Conservation (phyloP, 164 flowering plant species). For the Malania oleifera region DNA sequence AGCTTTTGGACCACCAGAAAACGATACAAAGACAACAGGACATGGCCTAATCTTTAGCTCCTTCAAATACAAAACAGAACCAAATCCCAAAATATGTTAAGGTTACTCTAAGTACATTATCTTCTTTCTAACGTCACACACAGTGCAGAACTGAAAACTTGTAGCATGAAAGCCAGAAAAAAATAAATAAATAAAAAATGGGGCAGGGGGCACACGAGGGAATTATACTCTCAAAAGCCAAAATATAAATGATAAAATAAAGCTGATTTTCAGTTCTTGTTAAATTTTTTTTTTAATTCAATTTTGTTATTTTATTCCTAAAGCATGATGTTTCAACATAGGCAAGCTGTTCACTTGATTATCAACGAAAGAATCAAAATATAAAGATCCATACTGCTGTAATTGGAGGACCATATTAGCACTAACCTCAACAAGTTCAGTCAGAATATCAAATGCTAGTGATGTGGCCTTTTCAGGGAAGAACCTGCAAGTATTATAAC, state of each 20-base stretch:
- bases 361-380: not conserved
- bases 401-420: not conserved
- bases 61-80: conserved; percentile 32
- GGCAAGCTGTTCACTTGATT: not conserved
- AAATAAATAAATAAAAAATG: too few species aligned
- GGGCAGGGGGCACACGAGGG: too few species aligned
- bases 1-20: conserved; percentile 94
- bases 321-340: not conserved
- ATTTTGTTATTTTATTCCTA: too few species aligned
- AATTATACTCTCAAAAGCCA: too few species aligned
- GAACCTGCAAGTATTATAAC: conserved; percentile 47
- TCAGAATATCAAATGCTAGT: conserved; percentile 58
- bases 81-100: too few species aligned
- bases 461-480: conserved; percentile 75
- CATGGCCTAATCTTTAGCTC: conserved; percentile 66
- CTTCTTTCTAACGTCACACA: too few species aligned
- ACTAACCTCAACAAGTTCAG: conserved; percentile 72
- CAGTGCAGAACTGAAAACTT: too few species aligned
- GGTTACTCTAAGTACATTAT: too few species aligned
- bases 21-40: conserved; percentile 83
- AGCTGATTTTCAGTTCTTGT: conserved; percentile 1
- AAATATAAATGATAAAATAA: not conserved
- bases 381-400: not conserved
- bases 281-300: not conserved
- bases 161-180: too few species aligned